Base-by-base conservation (phyloP, 2,329 filamentous ascomycete species). In the Metarhizium rileyi region DNA sequence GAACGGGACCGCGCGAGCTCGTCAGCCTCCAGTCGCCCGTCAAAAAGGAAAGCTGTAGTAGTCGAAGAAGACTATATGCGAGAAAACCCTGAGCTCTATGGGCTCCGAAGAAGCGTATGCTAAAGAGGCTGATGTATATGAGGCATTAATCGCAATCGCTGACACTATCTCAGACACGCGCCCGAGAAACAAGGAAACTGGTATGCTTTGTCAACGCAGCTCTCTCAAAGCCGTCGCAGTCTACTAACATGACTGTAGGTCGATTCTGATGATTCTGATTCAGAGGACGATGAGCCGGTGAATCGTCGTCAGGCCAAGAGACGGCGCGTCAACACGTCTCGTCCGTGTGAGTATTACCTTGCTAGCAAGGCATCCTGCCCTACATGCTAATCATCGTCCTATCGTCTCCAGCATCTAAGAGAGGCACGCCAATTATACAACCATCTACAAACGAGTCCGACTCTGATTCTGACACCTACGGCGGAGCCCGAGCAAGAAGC, bases 71-170 rank as follows among this genome's bases (percentile, higher is more conserved):
- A 90, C 44, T 90, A 83, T 63, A 95, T 97, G 59, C 79, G 84
- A 60, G 86, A 88, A 62, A 95, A 98, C 61, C 93, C 93, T 42
- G 90, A 95, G 69, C 75, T 98, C 8, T 98, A 97, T 72, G 93
- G 93, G 44, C 76, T 98, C 57, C 83, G 93, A 59, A 81, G 93
- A 71, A 98, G 93, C 73, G 90, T 93, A 83, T 55, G 86, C 69
- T 27, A 56, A 58, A 57, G 59, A 52, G 9, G 1, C 47, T 55
- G 56, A 55, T 54, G 50, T 54, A 28, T 47, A 52, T 46, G 48
- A 47, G 40, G 46, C 40, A 50, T 48, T 71, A 56, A 72, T 65
- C 56, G 47, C 55, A 51, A 28, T 46, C 22, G 51, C 51, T 52
- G 40, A 52, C 53, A 49, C 44, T 41, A 40, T 43, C 27, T 47